Base-by-base conservation (phyloP, 2,329 filamentous ascomycete genomes). In the Cryphonectria japonica region DNA sequence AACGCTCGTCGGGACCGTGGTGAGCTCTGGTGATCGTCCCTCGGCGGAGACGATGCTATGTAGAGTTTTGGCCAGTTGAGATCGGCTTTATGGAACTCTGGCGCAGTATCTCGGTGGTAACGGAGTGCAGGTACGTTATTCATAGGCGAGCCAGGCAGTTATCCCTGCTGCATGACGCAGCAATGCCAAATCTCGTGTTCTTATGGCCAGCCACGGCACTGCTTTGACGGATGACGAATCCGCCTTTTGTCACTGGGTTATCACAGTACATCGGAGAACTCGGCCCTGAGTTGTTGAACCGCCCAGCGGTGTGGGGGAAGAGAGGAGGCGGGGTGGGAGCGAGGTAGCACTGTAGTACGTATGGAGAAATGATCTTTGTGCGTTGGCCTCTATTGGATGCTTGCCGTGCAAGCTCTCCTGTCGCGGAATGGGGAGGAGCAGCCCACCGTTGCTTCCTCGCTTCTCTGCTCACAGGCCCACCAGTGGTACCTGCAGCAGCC, bases 221-320 rank as follows among this genome's bases (percentile, higher is more conserved):
- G 26, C 13, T n/a, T 57, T 29, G 52, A 57, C 52, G 52, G 52
- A 57, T 57, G 52, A 57, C 52, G 52, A 57, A 57, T 57, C n/a
- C 52, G 26, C 52, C 52, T 32, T 22, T 26, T 32, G 9, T n/a
- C 52, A 57, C 52, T 29, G n/a, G 52, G 26, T n/a, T 26, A 26
- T 26, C 26, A 26, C 26, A 26, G 26, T 26, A 57, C 26, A 32
- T 57, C 52, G 52, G 52, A 57, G 26, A 57, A 57, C 26, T 29
- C 52, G 52, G 52, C 52, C 52, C 29, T 4, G 19, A 39, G 37
- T 39, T 39, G 37, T 46, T 19, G 43, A 46, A 46, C 43, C 14
- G 3, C 43, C 19, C 19, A 39, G 37, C 37, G 37, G 9, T 39
- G 9, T 9, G 37, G 37, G 37, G 9, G 37, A 39, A 9, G 9